Percentiles rank a stretch among this genome's conserved stretches.
phyloP scores from a whole-genome alignment of 176 grass and related monocot species.

The Calamus simplicifolius region DNA sequence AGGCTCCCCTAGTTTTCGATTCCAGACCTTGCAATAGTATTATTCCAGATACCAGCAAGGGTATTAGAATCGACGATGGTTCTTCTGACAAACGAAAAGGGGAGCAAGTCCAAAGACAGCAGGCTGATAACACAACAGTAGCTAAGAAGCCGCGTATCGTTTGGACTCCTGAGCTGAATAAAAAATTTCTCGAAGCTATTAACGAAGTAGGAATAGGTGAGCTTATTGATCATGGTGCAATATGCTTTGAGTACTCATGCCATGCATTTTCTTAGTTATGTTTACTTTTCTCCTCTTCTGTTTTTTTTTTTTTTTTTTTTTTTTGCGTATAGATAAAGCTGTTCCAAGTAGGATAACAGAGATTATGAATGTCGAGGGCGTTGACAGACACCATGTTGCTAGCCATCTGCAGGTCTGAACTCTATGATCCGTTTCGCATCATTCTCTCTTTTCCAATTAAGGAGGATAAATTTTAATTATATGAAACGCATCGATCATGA shows the following conservation, averaged over 20 bases:
- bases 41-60: background rate
- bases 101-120: background rate
- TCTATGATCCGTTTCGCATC: background rate
- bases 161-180: constrained; percentile 3
- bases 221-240: background rate
- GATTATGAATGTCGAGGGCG: constrained; percentile 2
- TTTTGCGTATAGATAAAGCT: background rate
- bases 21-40: too few species aligned
- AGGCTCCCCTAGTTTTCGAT: background rate
- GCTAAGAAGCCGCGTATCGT: background rate
- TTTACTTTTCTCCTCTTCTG: background rate
- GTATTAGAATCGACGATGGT: background rate
- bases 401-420: constrained; percentile 2
- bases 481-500: too few species aligned
- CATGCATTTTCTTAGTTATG: background rate
- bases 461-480: too few species aligned
- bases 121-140: background rate
- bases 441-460: background rate
- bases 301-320: too few species aligned
- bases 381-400: constrained; percentile 1
- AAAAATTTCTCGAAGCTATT: background rate
- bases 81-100: background rate
- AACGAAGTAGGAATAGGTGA: background rate
- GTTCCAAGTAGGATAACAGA: background rate
- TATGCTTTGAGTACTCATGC: background rate